Evolutionary conservation across 2,329 filamentous ascomycete species (phyloP), one percentile per base, ranked within the genome.

Genomic region (Tolypocladium amazonense): DNA sequence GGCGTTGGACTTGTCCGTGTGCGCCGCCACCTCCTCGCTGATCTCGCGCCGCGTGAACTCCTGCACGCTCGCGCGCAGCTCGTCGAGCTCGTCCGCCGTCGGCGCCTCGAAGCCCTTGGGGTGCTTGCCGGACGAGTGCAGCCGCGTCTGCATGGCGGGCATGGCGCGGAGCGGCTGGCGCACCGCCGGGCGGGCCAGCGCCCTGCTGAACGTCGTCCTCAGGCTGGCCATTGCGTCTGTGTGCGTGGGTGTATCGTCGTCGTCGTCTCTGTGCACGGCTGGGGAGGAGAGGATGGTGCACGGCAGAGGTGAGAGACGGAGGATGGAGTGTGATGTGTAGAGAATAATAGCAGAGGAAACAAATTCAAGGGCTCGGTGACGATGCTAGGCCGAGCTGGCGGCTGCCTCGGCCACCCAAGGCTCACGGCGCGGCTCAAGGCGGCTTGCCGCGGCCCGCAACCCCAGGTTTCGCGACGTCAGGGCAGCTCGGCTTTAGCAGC

Each of bases 21-120:
- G 79, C 14, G 89, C 83, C 0, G 93, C 94, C 18, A 97, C 77
- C 65, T 92, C 87, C 71, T 91, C 89, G 25, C 91, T 78, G 60
- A 97, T 92, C 74, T 97, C 92, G 68, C 93, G 86, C 62, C 89
- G 86, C 27, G 90, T 87, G 69, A 99, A 99, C 60, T 97, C 92
- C 67, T 92, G 89, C 35, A 95, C 91, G 33, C 88, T 81, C 68
- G 92, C 90, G 60, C 92, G 85, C 61, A 96, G 79, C 76, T 96
- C 91, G 27, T 87, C 75, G 9, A 96, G 81, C 59, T 96, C 92
- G 60, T 86, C 81, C 53, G 83, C 77, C 0, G 88, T 81, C 0
- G 92, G 92, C 14, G 87, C 78, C 59, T 77, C 76, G 74, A 91
- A 92, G 69, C 81, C 84, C 64, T 79, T 71, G 30, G 83, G 82